phyloP scores from a whole-genome alignment of 2,329 filamentous ascomycete genomes.

The Parastagonospora nodorum region DNA sequence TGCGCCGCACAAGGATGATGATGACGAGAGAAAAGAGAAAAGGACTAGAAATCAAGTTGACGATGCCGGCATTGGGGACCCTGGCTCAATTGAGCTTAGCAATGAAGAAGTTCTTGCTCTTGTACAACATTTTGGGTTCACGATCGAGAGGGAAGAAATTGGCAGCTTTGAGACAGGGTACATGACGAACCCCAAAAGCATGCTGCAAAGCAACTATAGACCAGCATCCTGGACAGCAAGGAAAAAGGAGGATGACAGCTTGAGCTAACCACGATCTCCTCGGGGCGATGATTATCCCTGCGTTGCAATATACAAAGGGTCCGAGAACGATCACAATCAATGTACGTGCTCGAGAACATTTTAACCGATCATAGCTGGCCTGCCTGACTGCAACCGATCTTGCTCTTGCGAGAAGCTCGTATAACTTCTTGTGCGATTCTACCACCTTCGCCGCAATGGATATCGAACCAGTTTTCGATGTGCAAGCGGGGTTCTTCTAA shows the following conservation, averaged over 20 bases:
- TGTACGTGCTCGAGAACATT: not conserved
- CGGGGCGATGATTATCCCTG: not conserved
- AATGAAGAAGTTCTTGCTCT: slow-evolving; percentile 85
- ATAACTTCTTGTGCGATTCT: not conserved
- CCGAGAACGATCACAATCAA: not conserved
- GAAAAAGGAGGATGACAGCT: slow-evolving; percentile 55
- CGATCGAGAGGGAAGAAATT: slow-evolving; percentile 65
- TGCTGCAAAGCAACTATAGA: slow-evolving; percentile 82
- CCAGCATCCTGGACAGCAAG: slow-evolving; percentile 85
- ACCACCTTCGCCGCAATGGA: not conserved
- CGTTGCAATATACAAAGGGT: not conserved
- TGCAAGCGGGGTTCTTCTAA: not conserved
- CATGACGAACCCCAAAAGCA: slow-evolving; percentile 81
- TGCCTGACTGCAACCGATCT: not conserved
- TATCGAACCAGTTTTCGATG: not conserved
- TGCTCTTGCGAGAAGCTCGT: not conserved
- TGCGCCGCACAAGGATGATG: slow-evolving; percentile 63
- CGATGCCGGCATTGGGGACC: slow-evolving; percentile 75
- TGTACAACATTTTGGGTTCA: slow-evolving; percentile 76
- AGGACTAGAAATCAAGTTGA: slow-evolving; percentile 17
- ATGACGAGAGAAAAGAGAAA: slow-evolving; percentile 5
- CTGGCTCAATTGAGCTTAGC: slow-evolving; percentile 86
- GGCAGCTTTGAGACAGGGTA: slow-evolving; percentile 74
- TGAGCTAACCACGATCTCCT: not conserved
- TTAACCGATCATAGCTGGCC: not conserved